Evolutionary conservation across 2,329 filamentous ascomycete species (phyloP).

Genomic region (Peltaster fructicola): DNA sequence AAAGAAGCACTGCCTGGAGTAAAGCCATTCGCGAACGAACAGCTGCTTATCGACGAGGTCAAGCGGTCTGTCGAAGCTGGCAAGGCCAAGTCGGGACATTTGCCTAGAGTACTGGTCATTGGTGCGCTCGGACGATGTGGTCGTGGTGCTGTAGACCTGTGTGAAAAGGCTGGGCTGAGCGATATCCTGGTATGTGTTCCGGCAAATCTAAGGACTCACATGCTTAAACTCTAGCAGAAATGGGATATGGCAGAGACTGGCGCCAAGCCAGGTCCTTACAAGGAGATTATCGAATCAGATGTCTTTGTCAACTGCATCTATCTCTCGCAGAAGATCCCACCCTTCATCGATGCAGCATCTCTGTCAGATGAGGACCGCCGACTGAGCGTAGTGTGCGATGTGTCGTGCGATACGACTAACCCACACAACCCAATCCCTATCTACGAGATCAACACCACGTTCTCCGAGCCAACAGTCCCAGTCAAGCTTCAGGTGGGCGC

Average conservation of each 20-base stretch:
- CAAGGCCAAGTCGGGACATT: constrained; percentile 45
- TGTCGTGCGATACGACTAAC: constrained; percentile 58
- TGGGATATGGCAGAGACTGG: constrained; percentile 71
- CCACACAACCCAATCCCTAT: constrained; percentile 60
- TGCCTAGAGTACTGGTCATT: constrained; percentile 65
- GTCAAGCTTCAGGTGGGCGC: constrained; percentile 44
- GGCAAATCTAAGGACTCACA: constrained; percentile 1
- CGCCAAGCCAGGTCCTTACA: constrained; percentile 32
- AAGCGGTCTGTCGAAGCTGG: constrained; percentile 52
- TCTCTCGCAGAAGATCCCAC: constrained; percentile 58
- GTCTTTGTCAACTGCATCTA: constrained; percentile 73
- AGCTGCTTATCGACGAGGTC: constrained; percentile 53
- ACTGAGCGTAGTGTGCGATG: constrained; percentile 54
- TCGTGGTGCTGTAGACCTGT: constrained; percentile 65
- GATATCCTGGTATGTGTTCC: constrained; percentile 36
- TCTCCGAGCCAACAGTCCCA: constrained; percentile 69
- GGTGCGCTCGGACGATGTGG: constrained; percentile 66
- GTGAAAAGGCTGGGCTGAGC: constrained; percentile 54
- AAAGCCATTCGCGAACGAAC: constrained; percentile 56
- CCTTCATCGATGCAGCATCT: constrained; percentile 58
- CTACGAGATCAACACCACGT: constrained; percentile 72
- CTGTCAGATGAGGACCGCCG: constrained; percentile 52
- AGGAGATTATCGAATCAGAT: constrained; percentile 22
- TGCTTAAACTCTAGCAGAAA: constrained; percentile 19
- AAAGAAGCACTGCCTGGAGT: constrained; percentile 49